These are phyloP conservation scores for Fusarium incarnatum DNA, from an alignment of 2,329 filamentous ascomycete genomes.

Conservation along the genomic window DNA sequence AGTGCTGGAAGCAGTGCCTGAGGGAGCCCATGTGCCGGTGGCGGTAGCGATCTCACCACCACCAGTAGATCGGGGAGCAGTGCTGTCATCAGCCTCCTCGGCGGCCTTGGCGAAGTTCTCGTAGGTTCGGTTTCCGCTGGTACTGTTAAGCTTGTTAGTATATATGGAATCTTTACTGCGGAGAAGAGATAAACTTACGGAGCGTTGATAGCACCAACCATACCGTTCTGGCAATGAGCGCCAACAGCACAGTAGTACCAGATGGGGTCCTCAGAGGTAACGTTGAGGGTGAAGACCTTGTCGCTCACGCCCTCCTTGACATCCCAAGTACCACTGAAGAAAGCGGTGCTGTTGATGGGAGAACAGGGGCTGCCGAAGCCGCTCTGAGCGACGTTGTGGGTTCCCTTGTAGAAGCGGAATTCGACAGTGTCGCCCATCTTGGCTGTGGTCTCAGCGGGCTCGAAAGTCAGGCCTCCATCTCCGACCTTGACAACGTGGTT, in stretches of 20 bases:
- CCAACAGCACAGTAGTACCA: conserved; percentile 73
- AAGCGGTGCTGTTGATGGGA: conserved; percentile 63
- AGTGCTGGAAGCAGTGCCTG: conserved; percentile 26
- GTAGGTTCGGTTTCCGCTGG: conserved; percentile 34
- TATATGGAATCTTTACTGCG: neutral
- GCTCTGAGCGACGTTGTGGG: conserved; percentile 72
- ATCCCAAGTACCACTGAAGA: conserved; percentile 51
- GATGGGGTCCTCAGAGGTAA: conserved; percentile 62
- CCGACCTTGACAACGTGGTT: conserved; percentile 44
- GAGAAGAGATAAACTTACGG: conserved; percentile 34
- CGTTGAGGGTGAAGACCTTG: conserved; percentile 37
- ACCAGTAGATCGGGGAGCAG: conserved; percentile 36
- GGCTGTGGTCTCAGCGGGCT: conserved; percentile 63
- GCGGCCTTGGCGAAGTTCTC: conserved; percentile 30
- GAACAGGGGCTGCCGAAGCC: conserved; percentile 70
- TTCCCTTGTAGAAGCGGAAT: conserved; percentile 60
- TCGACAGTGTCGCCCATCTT: conserved; percentile 60
- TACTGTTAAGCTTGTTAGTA: conserved; percentile 10
- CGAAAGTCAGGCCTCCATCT: conserved; percentile 57
- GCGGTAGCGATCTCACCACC: conserved; percentile 36
- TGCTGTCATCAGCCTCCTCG: conserved; percentile 20
- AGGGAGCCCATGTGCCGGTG: conserved; percentile 22
- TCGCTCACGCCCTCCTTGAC: conserved; percentile 28
- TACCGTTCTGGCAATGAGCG: conserved; percentile 70
- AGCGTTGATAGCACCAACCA: conserved; percentile 63